Evolutionary conservation across 805 yeast genomes (phyloP).

Genomic region (Wickerhamiella bombiphila): DNA sequence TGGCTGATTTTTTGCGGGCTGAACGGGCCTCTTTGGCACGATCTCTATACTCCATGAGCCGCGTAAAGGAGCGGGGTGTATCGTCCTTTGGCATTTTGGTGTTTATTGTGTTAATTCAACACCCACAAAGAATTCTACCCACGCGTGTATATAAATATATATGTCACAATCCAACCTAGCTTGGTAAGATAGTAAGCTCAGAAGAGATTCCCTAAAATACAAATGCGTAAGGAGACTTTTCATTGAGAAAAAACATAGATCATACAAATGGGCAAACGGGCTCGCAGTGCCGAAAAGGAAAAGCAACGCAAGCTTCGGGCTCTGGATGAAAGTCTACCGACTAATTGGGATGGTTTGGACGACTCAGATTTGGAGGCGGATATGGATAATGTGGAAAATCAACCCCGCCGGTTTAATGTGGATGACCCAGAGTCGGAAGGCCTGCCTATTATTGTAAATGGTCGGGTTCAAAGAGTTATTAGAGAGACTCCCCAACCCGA

Average conservation of each 20-base stretch:
- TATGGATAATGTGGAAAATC: slow-evolving; percentile 53
- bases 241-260: too few species aligned
- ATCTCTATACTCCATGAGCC: slow-evolving; percentile 18
- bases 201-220: too few species aligned
- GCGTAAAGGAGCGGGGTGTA: slow-evolving; percentile 23
- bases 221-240: too few species aligned
- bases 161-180: too few species aligned
- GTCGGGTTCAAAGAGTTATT: slow-evolving; percentile 52
- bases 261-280: slow-evolving; percentile 11
- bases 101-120: slow-evolving; percentile 2
- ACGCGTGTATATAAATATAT: too few species aligned
- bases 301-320: slow-evolving; percentile 7
- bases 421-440: slow-evolving; percentile 36
- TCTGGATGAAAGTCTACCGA: slow-evolving; percentile 9
- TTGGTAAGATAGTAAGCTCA: too few species aligned
- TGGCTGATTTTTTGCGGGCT: slow-evolving; percentile 4
- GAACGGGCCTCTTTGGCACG: slow-evolving; percentile 4
- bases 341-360: slow-evolving; percentile 6
- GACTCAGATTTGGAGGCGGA: slow-evolving; percentile 40
- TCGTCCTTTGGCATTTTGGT: slow-evolving; percentile 19
- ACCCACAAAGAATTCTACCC: too few species aligned
- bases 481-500: slow-evolving; percentile 18
- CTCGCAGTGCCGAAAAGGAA: slow-evolving; percentile 6
- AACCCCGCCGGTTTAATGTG: slow-evolving; percentile 41
- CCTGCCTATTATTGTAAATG: slow-evolving; percentile 63